phyloP scores from a whole-genome alignment of 2,329 filamentous ascomycete species.

The Talaromyces islandicus region DNA sequence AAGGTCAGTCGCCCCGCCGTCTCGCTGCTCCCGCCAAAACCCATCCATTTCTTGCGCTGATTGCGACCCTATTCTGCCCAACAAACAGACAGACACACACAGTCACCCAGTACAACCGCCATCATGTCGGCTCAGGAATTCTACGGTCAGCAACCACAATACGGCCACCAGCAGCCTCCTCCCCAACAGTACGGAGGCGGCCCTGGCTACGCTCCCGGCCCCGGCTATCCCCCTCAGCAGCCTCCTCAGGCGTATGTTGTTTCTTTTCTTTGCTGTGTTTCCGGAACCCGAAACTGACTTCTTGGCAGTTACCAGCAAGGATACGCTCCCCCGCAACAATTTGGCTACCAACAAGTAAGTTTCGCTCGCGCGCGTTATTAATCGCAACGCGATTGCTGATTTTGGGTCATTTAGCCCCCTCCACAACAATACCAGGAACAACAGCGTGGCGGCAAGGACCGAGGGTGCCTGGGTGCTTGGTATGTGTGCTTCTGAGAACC shows the following conservation, averaged over 20 bases:
- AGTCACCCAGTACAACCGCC: background rate
- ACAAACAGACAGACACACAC: background rate
- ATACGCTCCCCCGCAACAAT: constrained; percentile 29
- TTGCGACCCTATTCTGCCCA: background rate
- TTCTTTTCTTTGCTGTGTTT: background rate
- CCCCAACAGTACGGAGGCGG: constrained; percentile 11
- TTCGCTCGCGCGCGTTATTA: background rate
- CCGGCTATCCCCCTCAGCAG: constrained; percentile 20
- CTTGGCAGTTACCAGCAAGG: constrained; percentile 18
- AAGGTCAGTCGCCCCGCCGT: background rate
- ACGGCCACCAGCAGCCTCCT: constrained; percentile 7
- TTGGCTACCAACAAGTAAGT: constrained; percentile 25
- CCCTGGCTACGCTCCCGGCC: constrained; percentile 5
- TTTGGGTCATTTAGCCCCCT: constrained; percentile 22
- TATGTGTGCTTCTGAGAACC: constrained; percentile 21
- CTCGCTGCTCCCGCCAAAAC: background rate
- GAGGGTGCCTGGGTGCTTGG: constrained; percentile 49
- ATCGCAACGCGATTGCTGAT: background rate
- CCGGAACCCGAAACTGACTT: background rate
- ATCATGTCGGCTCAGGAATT: constrained; percentile 40
- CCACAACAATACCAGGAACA: constrained; percentile 31
- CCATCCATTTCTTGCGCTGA: background rate
- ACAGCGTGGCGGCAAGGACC: constrained; percentile 33
- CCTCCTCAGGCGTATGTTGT: constrained; percentile 11
- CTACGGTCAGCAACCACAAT: constrained; percentile 24